Evolutionary conservation across 148 eudicot genomes (phyloP).

Genomic region (Mesembryanthemum crystallinum): DNA sequence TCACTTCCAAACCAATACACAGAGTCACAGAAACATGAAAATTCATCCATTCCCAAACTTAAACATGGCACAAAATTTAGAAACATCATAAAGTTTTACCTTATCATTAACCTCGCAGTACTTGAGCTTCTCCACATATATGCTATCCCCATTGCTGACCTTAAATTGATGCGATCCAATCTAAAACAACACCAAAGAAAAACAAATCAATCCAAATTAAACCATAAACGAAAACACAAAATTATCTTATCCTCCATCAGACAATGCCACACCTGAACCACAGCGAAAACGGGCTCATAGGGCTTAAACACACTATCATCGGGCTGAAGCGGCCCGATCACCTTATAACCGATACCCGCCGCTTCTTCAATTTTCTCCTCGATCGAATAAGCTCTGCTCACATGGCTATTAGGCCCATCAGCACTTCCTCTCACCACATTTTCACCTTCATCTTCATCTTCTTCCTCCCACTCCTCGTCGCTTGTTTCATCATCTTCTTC

Average conservation of each 20-base stretch:
- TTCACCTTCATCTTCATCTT: slow-evolving; percentile 24
- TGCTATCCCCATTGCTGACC: slow-evolving; percentile 92
- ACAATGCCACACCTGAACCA: slow-evolving; percentile 63
- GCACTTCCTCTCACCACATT: slow-evolving; percentile 26
- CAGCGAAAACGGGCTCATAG: slow-evolving; percentile 71
- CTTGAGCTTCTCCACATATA: slow-evolving; percentile 81
- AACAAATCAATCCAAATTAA: slow-evolving; percentile 7
- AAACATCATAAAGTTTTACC: slow-evolving; percentile 29
- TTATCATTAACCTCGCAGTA: slow-evolving; percentile 88
- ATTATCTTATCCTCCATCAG: neutral
- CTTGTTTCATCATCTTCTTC: slow-evolving; percentile 34
- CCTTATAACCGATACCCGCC: slow-evolving; percentile 75
- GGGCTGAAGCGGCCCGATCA: slow-evolving; percentile 58
- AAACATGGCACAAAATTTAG: neutral
- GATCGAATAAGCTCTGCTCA: slow-evolving; percentile 35
- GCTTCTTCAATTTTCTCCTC: slow-evolving; percentile 68
- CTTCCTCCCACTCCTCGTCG: too few species aligned
- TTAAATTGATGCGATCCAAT: slow-evolving; percentile 97
- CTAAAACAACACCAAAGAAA: slow-evolving; percentile 34
- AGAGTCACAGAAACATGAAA: neutral
- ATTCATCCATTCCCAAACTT: neutral
- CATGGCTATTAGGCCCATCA: slow-evolving; percentile 22
- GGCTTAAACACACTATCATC: slow-evolving; percentile 59
- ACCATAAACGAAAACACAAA: neutral
- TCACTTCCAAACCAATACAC: neutral